A percentile compares a stretch with the other conserved stretches of the same genome.
Evolutionary conservation across 2,329 filamentous ascomycete species (phyloP).

Genomic region (Epichloe amarillans): DNA sequence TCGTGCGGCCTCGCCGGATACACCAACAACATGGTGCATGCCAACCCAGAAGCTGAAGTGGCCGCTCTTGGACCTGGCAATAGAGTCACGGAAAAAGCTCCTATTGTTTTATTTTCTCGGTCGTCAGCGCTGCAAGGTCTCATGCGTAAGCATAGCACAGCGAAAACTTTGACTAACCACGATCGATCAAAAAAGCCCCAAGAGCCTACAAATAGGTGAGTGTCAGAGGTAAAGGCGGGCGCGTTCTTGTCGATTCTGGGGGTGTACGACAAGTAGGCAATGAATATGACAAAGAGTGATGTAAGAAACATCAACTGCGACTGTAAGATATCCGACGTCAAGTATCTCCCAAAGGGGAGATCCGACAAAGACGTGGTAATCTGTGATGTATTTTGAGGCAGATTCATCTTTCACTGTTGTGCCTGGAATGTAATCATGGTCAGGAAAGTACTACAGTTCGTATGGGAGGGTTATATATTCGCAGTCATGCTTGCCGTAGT

Average conservation of each 20-base stretch:
- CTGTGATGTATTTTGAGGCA: too few species aligned
- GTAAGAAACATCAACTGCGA: too few species aligned
- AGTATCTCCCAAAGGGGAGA: too few species aligned
- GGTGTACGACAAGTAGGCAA: slow-evolving; percentile 1
- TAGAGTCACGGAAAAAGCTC: not conserved
- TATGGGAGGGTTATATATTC: too few species aligned
- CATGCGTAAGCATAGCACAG: too few species aligned
- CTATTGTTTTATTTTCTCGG: not conserved
- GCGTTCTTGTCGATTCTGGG: not conserved
- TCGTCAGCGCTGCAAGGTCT: too few species aligned
- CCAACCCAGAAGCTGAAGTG: slow-evolving; percentile 9
- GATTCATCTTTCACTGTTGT: too few species aligned
- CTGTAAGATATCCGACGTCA: too few species aligned
- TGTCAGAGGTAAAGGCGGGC: not conserved
- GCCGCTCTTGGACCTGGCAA: slow-evolving; percentile 1
- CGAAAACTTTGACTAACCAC: not conserved
- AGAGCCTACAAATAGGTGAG: not conserved
- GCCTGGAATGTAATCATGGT: too few species aligned
- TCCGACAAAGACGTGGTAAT: too few species aligned
- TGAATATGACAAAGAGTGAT: not conserved
- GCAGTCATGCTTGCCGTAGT: too few species aligned
- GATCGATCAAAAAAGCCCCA: not conserved
- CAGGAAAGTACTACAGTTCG: too few species aligned
- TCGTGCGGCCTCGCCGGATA: slow-evolving; percentile 5
- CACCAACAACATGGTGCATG: slow-evolving; percentile 6